Base-by-base conservation (phyloP, 1,284 basidiomycete species). In the Bjerkandera adusta region DNA sequence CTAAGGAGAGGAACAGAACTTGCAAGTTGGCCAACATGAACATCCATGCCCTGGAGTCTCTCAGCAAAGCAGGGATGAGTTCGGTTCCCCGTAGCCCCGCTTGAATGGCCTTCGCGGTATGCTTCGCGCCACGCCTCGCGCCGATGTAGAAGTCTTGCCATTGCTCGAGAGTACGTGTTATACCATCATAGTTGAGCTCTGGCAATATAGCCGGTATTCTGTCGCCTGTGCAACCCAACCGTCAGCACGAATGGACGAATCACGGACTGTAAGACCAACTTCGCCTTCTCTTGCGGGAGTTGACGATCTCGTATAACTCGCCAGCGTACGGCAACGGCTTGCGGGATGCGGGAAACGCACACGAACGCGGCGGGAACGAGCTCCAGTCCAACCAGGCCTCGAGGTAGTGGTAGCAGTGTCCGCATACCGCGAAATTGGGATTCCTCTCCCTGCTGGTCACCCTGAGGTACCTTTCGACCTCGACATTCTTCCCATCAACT, bases 171-270 rank as follows among this genome's bases (percentile, higher is more conserved):
- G 20, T 50, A 7, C 33, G 32, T 34, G 46, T 38, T 22, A 50
- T 50, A 26, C 48, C 48, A 30, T 36, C 44, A 27, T 50, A 50
- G 26, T 50, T 34, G 16, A 50, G 40, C 15, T 24, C 36, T 12
- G 48, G 44, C 29, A 50, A 24, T 8, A 50, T n/a, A 39, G 7
- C 29, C 33, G 11, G 22, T 35, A 20, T 33, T 16, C 30, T 33
- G n/a, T n/a, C n/a, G n/a, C n/a, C n/a, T n/a, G n/a, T n/a, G n/a
- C n/a, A n/a, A n/a, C n/a, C n/a, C n/a, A n/a, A n/a, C n/a, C n/a
- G n/a, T n/a, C n/a, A n/a, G n/a, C n/a, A n/a, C n/a, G n/a, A n/a
- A n/a, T n/a, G n/a, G n/a, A n/a, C n/a, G n/a, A n/a, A n/a, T n/a
- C n/a, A n/a, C n/a, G n/a, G n/a, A n/a, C n/a, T n/a, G n/a, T n/a